These are phyloP conservation scores for Symbiodinium pilosum DNA, from an alignment of 73 alveolate genomes.

Conservation along the genomic window DNA sequence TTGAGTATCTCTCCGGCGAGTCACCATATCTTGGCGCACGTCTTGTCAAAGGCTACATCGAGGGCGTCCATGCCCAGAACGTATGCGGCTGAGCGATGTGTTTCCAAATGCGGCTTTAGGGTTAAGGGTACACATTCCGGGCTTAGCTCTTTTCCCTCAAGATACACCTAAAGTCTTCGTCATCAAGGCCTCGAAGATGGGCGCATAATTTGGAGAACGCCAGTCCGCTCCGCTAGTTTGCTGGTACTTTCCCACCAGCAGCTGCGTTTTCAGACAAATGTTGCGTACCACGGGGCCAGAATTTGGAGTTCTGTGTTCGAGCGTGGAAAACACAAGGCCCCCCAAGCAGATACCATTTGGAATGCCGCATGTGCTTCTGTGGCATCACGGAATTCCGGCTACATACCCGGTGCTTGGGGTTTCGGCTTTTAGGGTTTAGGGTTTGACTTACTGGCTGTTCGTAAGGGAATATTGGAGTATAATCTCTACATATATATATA, in stretches of 20 bases:
- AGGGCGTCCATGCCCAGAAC: slow-evolving; percentile 70
- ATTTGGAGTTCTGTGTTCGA: too few relatives aligned
- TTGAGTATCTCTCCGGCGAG: slow-evolving; percentile 82
- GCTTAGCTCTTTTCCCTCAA: background rate
- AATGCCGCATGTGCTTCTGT: too few relatives aligned
- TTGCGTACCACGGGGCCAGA: too few relatives aligned
- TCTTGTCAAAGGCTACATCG: slow-evolving; percentile 71
- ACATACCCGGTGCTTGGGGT: background rate
- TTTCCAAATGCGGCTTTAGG: background rate
- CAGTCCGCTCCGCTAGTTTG: too few relatives aligned
- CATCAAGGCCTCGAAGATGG: background rate
- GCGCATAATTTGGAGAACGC: background rate
- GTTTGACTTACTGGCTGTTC: too few relatives aligned
- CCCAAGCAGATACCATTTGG: background rate
- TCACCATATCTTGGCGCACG: slow-evolving; percentile 36
- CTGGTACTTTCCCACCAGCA: too few relatives aligned
- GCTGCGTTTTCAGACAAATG: too few relatives aligned
- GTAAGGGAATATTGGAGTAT: too few relatives aligned
- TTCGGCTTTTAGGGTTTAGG: background rate
- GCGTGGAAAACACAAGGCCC: background rate
- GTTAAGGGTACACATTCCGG: background rate
- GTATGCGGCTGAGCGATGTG: background rate
- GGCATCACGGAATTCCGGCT: background rate
- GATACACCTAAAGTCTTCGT: background rate
- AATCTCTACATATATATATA: too few relatives aligned